Percentiles rank a stretch among this genome's conserved stretches.
phyloP scores from a whole-genome alignment of 305 asterid genomes.

The Solanum aculeatissimum region DNA sequence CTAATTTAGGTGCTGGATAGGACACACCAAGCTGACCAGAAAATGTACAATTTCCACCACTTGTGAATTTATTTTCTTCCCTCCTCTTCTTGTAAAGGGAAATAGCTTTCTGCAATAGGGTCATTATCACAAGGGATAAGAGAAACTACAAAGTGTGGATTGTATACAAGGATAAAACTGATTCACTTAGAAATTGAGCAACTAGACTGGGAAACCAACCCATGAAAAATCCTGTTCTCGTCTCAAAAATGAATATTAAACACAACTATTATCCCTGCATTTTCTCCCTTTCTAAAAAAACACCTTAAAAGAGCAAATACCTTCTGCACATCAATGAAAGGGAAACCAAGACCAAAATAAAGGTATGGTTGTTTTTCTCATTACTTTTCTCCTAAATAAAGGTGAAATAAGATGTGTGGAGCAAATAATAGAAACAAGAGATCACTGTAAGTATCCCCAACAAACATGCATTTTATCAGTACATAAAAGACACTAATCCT shows the following conservation, averaged over 20 bases:
- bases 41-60: conserved; percentile 16
- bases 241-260: neutral
- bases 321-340: neutral
- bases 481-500: neutral
- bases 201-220: neutral
- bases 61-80: conserved; percentile 14
- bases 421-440: neutral
- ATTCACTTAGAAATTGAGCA: neutral
- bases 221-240: neutral
- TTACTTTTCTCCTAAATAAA: neutral
- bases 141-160: neutral
- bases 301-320: neutral
- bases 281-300: neutral
- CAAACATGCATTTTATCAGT: neutral
- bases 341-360: neutral
- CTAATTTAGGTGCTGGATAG: conserved; percentile 14
- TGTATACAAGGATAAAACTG: neutral
- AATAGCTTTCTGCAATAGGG: conserved; percentile 64
- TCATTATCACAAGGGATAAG: neutral
- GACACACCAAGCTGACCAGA: conserved; percentile 2
- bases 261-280: neutral
- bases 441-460: neutral
- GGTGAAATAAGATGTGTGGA: neutral
- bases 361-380: neutral
- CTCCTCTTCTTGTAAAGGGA: conserved; percentile 54